Evolutionary conservation across 768 basidiomycete genomes (phyloP), one percentile per base, ranked within the genome.

Genomic region (Lentinula boryana): DNA sequence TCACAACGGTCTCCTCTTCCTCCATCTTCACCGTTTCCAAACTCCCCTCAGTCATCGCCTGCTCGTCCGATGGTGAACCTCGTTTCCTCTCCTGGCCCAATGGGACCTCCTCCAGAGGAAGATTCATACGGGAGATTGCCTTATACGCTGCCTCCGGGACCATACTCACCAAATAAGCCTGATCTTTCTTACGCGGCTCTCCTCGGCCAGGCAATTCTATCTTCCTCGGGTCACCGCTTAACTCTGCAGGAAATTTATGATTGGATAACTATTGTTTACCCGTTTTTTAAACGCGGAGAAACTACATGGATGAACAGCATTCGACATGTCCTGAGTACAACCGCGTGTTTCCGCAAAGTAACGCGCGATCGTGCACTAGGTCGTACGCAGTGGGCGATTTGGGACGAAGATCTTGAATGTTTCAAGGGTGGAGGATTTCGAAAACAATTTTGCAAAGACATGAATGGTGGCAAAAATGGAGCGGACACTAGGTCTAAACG

Each of bases 221-320:
- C 93, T 31, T 93, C 91, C 3, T 81, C 85, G 1, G 84, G 88
- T 32, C 89, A 91, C 66, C 87, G 90, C 56, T 85, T 98, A 56
- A 93, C 93, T 2, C 80, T 98, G 27, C 91, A 95, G 70, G 94
- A 98, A 71, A 97, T 99, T 64, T 98, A 98, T 69, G 88, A 92
- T 69, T 99, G 85, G 83, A 95, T 99, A 68, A 93, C 92, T 50
- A 91, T 89, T 44, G 91, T 92, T 8, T 95, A 94, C 73, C 95
- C 97, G 6, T 87, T 88, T 69, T 99, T 93, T 76, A 93, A 93
- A 73, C 88, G 91, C 61, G 89, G 89, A 21, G 95, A 98, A 67
- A 84, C 89, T 3, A 96, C 94, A 5, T 98, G 96, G 96, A 95
- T 95, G 86, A 97, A 97, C 73, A 95, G 93, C 59, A 93, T 98